phyloP scores from a whole-genome alignment of 495 filamentous ascomycete genomes.

The Cryomyces minteri region DNA sequence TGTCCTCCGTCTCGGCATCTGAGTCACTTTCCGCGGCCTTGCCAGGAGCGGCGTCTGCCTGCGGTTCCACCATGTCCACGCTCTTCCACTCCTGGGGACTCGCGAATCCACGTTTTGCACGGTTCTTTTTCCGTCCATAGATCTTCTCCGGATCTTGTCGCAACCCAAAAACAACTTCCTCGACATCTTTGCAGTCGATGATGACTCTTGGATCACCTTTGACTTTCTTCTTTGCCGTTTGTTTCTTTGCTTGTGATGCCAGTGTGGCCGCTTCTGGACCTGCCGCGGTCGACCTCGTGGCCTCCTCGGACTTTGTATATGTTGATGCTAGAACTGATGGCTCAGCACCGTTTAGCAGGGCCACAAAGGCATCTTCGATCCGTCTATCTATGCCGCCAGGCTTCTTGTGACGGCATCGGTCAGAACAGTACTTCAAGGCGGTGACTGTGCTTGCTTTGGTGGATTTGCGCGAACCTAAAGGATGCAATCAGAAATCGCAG shows the following conservation, averaged over 20 bases:
- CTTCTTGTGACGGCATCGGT: conserved; percentile 12
- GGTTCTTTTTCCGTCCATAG: conserved; percentile 19
- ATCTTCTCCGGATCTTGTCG: conserved; percentile 14
- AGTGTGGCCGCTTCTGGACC: neutral
- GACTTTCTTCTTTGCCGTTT: conserved; percentile 7
- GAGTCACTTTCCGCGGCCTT: neutral
- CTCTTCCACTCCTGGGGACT: conserved; percentile 12
- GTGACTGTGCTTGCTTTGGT: conserved; percentile 3
- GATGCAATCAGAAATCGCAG: too few species aligned
- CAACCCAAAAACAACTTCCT: conserved; percentile 18
- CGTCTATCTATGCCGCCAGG: conserved; percentile 9
- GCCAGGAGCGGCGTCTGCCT: neutral
- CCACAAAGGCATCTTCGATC: conserved; percentile 11
- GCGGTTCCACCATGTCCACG: conserved; percentile 9
- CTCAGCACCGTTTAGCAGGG: conserved; percentile 9
- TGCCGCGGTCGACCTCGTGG: neutral
- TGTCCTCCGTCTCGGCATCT: neutral
- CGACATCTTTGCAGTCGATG: conserved; percentile 13
- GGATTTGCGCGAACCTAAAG: conserved; percentile 3
- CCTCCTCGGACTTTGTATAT: neutral
- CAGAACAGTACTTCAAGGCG: conserved; percentile 16
- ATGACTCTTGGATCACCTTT: conserved; percentile 18
- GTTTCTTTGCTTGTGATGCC: conserved; percentile 3
- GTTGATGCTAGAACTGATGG: neutral
- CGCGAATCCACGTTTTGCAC: conserved; percentile 10